These are phyloP conservation scores for Aureobasidium sp. DNA, from an alignment of 2,329 filamentous ascomycete genomes.

Conservation along the genomic window DNA sequence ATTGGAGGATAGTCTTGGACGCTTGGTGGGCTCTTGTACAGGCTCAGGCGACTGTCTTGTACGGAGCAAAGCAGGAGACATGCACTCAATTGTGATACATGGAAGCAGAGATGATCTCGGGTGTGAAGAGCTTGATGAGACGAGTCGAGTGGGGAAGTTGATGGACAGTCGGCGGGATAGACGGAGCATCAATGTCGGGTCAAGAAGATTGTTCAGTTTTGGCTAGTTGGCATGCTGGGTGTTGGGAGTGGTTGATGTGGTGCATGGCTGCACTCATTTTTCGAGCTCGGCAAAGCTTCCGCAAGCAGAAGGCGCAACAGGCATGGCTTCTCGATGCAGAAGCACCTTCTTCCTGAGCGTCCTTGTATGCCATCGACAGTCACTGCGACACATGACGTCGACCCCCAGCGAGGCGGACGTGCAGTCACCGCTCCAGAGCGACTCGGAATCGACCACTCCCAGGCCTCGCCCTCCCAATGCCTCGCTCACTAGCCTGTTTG, in stretches of 20 bases:
- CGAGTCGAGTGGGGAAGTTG: neutral
- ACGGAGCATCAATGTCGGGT: neutral
- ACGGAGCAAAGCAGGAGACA: conserved; percentile 27
- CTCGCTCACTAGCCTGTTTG: conserved; percentile 47
- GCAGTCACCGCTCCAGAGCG: conserved; percentile 63
- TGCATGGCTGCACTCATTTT: conserved; percentile 11
- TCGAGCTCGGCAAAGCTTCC: conserved; percentile 16
- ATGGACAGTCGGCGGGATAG: neutral
- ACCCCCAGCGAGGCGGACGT: conserved; percentile 50
- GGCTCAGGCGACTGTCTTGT: conserved; percentile 23
- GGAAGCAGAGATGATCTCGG: neutral
- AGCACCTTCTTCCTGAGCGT: neutral
- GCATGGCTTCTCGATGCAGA: too few relatives aligned
- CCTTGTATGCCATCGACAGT: conserved; percentile 3
- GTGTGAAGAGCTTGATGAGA: neutral
- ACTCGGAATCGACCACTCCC: conserved; percentile 54
- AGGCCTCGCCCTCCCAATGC: conserved; percentile 44
- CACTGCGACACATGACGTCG: conserved; percentile 52
- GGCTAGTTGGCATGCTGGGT: neutral
- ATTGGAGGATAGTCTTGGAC: conserved; percentile 22
- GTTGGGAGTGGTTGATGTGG: neutral
- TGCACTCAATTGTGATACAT: conserved; percentile 20
- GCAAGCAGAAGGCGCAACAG: conserved; percentile 4
- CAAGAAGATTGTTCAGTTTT: neutral
- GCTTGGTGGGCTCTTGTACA: conserved; percentile 20